A percentile compares a stretch with the other conserved stretches of the same genome.
phyloP scores from a whole-genome alignment of 257 asterid genomes.

The Osmanthus fragrans region DNA sequence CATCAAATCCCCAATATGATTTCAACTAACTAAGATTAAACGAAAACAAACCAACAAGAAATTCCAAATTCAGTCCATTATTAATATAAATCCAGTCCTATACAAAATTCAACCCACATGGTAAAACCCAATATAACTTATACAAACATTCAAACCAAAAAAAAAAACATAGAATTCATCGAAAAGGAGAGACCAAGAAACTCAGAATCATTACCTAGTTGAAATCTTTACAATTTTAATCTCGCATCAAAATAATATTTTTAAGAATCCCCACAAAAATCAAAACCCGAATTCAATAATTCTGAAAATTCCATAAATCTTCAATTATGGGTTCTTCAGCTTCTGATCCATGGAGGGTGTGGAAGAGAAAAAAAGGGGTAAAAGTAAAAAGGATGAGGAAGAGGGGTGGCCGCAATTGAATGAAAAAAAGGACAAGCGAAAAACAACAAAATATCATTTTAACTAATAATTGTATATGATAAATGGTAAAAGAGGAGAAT shows the following conservation, averaged over 20 bases:
- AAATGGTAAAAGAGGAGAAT: conserved; percentile 15
- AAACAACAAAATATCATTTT: conserved; percentile 19
- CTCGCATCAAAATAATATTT: conserved; percentile 2
- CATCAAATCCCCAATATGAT: not conserved
- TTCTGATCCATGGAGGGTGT: not conserved
- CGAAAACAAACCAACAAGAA: conserved; percentile 11
- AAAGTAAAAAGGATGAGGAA: conserved; percentile 12
- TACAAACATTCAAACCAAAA: not conserved
- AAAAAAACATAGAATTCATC: not conserved
- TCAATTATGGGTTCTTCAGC: conserved; percentile 26
- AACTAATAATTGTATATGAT: not conserved
- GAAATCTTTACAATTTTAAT: conserved; percentile 20
- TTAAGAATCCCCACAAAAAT: conserved; percentile 23
- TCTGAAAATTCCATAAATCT: conserved; percentile 39
- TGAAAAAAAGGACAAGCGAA: not conserved
- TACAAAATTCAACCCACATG: conserved; percentile 15
- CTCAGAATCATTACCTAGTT: not conserved
- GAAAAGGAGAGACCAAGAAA: not conserved
- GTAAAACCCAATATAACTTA: conserved; percentile 9
- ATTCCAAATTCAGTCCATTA: conserved; percentile 19
- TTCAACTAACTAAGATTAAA: conserved; percentile 17
- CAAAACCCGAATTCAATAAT: conserved; percentile 8
- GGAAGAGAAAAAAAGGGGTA: not conserved
- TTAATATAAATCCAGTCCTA: not conserved
- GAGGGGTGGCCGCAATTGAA: conserved; percentile 27